Percentiles rank a stretch among this genome's conserved stretches.
Evolutionary conservation across 805 yeast species (phyloP).

Genomic region (Myxozyma neglecta): DNA sequence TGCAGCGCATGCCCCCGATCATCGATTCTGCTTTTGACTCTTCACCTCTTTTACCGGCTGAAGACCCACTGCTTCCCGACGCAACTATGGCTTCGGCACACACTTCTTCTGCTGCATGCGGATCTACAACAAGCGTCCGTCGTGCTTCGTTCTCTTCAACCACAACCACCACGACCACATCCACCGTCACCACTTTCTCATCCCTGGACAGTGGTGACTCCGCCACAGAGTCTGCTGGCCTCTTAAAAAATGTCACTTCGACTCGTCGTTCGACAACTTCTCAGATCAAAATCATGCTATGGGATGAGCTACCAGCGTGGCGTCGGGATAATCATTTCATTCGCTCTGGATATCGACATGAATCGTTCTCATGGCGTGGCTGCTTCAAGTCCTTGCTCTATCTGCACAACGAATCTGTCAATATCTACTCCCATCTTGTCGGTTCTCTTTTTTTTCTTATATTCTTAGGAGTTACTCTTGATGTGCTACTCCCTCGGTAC

Average conservation of each 20-base stretch:
- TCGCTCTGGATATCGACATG: conserved; percentile 61
- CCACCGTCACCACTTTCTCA: background rate
- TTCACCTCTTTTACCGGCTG: background rate
- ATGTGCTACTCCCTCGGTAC: conserved; percentile 34
- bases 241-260: background rate
- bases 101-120: background rate
- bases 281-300: conserved; percentile 35
- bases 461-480: conserved; percentile 24
- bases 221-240: background rate
- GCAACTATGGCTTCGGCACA: background rate
- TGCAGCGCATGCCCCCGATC: background rate
- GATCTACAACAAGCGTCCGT: conserved; percentile 3
- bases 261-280: background rate
- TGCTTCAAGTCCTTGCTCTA: conserved; percentile 54
- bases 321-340: conserved; percentile 72
- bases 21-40: background rate
- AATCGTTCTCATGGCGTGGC: conserved; percentile 49
- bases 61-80: background rate
- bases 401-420: conserved; percentile 70
- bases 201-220: background rate
- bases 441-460: conserved; percentile 34
- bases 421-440: conserved; percentile 64
- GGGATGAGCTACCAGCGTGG: conserved; percentile 68
- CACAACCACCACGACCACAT: background rate
- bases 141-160: conserved; percentile 6